Evolutionary conservation across 2,329 filamentous ascomycete genomes (phyloP), one percentile per base, ranked within the genome.

Genomic region (Trichoderma koningiopsis): DNA sequence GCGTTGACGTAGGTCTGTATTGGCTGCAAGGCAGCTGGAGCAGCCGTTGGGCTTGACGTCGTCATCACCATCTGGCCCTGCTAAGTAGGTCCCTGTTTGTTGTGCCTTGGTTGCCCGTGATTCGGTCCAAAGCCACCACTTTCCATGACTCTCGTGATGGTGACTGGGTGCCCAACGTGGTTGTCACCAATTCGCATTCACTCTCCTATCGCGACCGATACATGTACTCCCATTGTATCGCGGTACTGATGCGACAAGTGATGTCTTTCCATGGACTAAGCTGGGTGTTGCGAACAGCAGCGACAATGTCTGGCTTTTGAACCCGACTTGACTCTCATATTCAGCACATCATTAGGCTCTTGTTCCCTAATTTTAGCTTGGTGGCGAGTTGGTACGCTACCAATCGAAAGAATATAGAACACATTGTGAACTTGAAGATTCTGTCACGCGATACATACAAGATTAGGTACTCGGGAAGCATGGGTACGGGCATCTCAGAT

Each of bases 1-100:
- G 62, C 62, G 62, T 57, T 57, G 62, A 57, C 62, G 62, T 56
- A 65, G 29, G 57, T 19, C 57, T 53, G 13, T 14, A 53, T n/a
- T 64, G 52, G 22, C 8, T 43, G 40, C 40, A 43, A 43, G 40
- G 40, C 40, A 43, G 40, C 7, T 19, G 16, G 19, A 43, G 19
- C 40, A 64, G 33, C 11, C 27, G n/a, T 22, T 57, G 62, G 52
- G 22, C 33, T 11, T 37, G 31, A 37, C 47, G 49, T 64, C 61
- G 47, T 64, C 61, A 64, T 64, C 61, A 14, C 35, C 56, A 40
- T 24, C 22, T 37, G 22, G 2, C 40, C 40, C 40, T 43, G 7
- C 33, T 11, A 8, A 19, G 40, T 8, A 43, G 1, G 33, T 35
- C 33, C 33, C 33, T 35, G 19, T n/a, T 19, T 58, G 35, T n/a